These are phyloP conservation scores for Naganishia sp. DNA, from an alignment of 1,284 basidiomycete species.

Conservation along the genomic window DNA sequence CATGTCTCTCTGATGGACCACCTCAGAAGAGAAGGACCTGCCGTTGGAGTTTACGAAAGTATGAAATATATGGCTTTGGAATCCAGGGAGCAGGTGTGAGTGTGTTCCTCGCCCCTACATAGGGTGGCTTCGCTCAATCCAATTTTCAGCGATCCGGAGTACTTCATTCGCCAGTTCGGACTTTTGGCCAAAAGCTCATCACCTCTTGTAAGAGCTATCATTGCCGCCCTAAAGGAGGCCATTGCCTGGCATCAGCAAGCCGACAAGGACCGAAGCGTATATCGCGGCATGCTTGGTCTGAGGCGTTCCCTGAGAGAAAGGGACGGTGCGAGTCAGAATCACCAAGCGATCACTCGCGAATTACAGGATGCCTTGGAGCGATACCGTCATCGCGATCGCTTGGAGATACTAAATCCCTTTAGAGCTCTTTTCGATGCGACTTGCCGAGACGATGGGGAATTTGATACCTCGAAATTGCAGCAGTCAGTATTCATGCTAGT, in stretches of 20 bases:
- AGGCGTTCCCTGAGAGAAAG: conserved; percentile 34
- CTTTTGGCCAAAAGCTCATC: conserved; percentile 65
- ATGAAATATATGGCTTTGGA: conserved; percentile 77
- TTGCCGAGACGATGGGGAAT: conserved; percentile 38
- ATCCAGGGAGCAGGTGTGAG: conserved; percentile 53
- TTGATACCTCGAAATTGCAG: conserved; percentile 34
- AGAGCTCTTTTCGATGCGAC: conserved; percentile 61
- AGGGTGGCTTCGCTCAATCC: neutral
- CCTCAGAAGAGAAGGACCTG: conserved; percentile 56
- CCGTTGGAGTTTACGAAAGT: conserved; percentile 78
- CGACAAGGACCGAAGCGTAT: conserved; percentile 41
- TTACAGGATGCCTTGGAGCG: conserved; percentile 56
- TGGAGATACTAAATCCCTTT: conserved; percentile 70
- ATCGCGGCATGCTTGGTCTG: conserved; percentile 51
- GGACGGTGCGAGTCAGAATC: conserved; percentile 48
- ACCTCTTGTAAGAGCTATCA: conserved; percentile 53
- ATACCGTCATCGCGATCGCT: conserved; percentile 61
- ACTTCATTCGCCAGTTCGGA: conserved; percentile 59
- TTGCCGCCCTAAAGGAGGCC: conserved; percentile 40
- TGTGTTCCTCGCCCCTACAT: neutral
- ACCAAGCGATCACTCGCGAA: conserved; percentile 51
- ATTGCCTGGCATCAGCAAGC: conserved; percentile 42
- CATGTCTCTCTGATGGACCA: conserved; percentile 47
- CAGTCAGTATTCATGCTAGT: conserved; percentile 3
- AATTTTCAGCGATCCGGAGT: conserved; percentile 54